These are phyloP conservation scores for Amauroascus verrucosus DNA, from an alignment of 2,329 filamentous ascomycete species.

Conservation along the genomic window DNA sequence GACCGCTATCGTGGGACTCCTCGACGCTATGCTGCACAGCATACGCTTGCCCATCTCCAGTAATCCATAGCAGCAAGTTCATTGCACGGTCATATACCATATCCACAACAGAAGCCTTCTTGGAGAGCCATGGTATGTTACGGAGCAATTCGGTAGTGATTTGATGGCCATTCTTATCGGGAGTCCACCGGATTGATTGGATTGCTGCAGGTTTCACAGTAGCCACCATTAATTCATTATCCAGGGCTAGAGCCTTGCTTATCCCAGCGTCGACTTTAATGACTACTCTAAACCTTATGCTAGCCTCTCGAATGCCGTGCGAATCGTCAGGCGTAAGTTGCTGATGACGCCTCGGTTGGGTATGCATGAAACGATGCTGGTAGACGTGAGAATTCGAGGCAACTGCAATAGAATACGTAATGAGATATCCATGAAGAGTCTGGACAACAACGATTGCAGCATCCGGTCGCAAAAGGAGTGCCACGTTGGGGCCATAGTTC, in stretches of 20 bases:
- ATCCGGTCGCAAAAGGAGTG: conserved; percentile 79
- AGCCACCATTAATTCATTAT: conserved; percentile 85
- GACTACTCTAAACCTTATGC: conserved; percentile 88
- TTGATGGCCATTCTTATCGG: conserved; percentile 69
- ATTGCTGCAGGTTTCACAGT: conserved; percentile 88
- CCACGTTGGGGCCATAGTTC: conserved; percentile 75
- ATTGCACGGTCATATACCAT: conserved; percentile 94
- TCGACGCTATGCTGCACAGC: conserved; percentile 64
- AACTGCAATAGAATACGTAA: conserved; percentile 85
- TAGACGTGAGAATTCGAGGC: conserved; percentile 77
- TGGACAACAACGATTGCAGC: conserved; percentile 85
- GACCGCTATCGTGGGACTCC: conserved; percentile 34
- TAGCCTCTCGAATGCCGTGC: conserved; percentile 71
- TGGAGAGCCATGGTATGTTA: conserved; percentile 75
- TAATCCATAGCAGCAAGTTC: conserved; percentile 90
- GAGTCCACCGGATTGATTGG: conserved; percentile 91
- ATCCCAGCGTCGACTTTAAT: conserved; percentile 97
- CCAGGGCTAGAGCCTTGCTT: conserved; percentile 71
- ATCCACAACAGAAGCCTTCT: conserved; percentile 63
- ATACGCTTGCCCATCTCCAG: conserved; percentile 75
- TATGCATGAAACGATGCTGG: conserved; percentile 60
- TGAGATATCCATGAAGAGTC: conserved; percentile 74
- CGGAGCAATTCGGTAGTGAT: conserved; percentile 84
- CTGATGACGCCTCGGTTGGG: conserved; percentile 39
- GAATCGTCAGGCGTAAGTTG: conserved; percentile 59